Percentiles rank a stretch among this genome's conserved stretches.
Conservation (phyloP, 2,329 filamentous ascomycete genomes). For the Pseudocercospora fuligena region DNA sequence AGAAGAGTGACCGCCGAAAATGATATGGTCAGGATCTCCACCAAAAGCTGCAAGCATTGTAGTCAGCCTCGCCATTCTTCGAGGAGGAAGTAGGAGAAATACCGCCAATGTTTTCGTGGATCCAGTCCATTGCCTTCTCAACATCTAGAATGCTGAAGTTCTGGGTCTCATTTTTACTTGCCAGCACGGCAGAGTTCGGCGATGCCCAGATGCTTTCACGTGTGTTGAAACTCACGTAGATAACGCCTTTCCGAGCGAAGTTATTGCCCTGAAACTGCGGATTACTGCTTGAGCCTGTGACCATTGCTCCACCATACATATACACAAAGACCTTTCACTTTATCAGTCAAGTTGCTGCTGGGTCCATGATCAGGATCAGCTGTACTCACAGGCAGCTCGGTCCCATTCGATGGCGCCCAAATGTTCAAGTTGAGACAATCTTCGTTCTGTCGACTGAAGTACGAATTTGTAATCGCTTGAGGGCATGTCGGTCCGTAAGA, state of each 20-base stretch:
- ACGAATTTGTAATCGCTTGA: conserved; percentile 14
- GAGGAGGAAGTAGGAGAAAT: background rate
- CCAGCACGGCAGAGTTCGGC: conserved; percentile 6
- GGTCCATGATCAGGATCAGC: too few species aligned
- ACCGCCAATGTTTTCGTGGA: conserved; percentile 12
- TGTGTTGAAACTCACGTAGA: conserved; percentile 14
- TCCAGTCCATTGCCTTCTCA: conserved; percentile 15
- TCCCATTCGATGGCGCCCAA: conserved; percentile 17
- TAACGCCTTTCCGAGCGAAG: conserved; percentile 14
- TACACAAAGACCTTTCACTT: conserved; percentile 11
- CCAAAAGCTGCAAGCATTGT: conserved; percentile 5
- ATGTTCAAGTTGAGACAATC: conserved; percentile 20
- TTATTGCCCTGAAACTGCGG: conserved; percentile 33
- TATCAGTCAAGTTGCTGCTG: too few species aligned
- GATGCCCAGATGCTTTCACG: conserved; percentile 11
- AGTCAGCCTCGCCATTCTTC: background rate
- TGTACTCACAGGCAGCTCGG: background rate
- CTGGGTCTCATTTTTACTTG: background rate
- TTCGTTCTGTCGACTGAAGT: conserved; percentile 11
- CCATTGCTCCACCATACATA: conserved; percentile 19
- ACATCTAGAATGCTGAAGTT: conserved; percentile 18
- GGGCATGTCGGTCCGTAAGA: conserved; percentile 16
- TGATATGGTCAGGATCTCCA: conserved; percentile 11
- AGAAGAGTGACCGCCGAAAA: conserved; percentile 42
- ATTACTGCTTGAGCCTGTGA: conserved; percentile 25